Conservation (phyloP, 192 early-diverging fungal species). For the Coemansia sp. region DNA sequence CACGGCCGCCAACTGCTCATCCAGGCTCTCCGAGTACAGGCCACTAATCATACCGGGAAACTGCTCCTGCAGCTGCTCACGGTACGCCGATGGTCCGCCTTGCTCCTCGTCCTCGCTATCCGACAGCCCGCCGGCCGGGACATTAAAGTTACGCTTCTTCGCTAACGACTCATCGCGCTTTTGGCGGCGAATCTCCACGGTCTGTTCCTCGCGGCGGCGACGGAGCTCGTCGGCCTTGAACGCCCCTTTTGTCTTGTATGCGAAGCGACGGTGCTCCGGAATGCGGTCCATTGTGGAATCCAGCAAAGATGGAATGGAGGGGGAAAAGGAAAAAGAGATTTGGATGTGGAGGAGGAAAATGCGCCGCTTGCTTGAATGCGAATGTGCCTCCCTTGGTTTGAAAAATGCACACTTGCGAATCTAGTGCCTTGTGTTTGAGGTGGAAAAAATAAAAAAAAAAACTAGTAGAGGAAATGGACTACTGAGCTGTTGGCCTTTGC, state of each 20-base stretch:
- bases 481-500: constrained; percentile 5
- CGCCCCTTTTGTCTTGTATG: constrained; percentile 85
- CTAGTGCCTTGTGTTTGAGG: background rate
- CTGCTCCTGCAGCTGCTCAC: constrained; percentile 74
- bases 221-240: constrained; percentile 91
- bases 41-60: constrained; percentile 77
- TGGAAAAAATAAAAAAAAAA: background rate
- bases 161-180: constrained; percentile 91
- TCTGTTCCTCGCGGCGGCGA: constrained; percentile 88
- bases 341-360: constrained; percentile 12
- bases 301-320: background rate
- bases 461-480: background rate
- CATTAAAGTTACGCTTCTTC: constrained; percentile 87
- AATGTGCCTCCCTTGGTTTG: background rate
- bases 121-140: constrained; percentile 49
- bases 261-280: constrained; percentile 62
- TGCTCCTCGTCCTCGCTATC: constrained; percentile 83
- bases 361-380: constrained; percentile 7
- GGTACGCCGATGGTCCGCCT: constrained; percentile 46
- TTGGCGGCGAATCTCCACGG: constrained; percentile 92
- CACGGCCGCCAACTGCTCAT: constrained; percentile 79
- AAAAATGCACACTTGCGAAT: constrained; percentile 5
- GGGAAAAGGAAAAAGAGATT: background rate
- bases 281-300: constrained; percentile 35
- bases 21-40: constrained; percentile 75